Conservation (phyloP, 352 stramenopile genomes). For the Phytophthora idaei region DNA sequence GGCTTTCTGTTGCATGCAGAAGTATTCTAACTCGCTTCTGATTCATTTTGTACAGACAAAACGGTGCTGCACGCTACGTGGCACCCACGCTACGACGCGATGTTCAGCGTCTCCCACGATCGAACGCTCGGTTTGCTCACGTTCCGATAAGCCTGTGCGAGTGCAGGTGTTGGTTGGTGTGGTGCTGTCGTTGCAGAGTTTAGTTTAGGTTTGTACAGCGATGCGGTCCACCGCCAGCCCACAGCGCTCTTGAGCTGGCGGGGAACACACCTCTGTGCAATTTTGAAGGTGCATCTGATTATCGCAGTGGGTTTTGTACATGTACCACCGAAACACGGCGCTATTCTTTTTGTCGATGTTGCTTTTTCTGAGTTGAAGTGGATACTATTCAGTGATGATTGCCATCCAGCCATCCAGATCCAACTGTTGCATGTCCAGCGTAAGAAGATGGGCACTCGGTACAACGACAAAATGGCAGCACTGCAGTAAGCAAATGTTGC, state of each 20-base stretch:
- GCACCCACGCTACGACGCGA: slow-evolving; percentile 82
- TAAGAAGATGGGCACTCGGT: background rate
- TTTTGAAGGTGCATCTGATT: slow-evolving; percentile 3
- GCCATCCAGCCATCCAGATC: background rate
- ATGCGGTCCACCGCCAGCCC: background rate
- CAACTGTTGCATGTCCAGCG: background rate
- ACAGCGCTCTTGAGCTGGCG: background rate
- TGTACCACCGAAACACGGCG: background rate
- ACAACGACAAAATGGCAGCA: too few relatives aligned
- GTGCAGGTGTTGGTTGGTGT: background rate
- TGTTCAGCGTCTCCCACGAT: slow-evolving; percentile 88
- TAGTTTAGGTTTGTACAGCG: background rate
- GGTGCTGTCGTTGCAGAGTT: background rate
- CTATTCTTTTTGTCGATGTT: slow-evolving; percentile 1
- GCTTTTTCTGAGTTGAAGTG: slow-evolving; percentile 7
- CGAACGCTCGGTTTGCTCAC: slow-evolving; percentile 77
- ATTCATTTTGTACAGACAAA: slow-evolving; percentile 56
- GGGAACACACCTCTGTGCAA: background rate
- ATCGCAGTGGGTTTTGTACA: background rate
- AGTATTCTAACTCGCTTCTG: slow-evolving; percentile 7
- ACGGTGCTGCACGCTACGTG: slow-evolving; percentile 87
- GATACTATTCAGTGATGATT: slow-evolving; percentile 8
- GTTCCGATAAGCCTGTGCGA: slow-evolving; percentile 52
- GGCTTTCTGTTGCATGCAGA: background rate
- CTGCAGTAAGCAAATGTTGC: too few relatives aligned